phyloP scores from a whole-genome alignment of 768 basidiomycete species.

The Pleurotus giganteus region DNA sequence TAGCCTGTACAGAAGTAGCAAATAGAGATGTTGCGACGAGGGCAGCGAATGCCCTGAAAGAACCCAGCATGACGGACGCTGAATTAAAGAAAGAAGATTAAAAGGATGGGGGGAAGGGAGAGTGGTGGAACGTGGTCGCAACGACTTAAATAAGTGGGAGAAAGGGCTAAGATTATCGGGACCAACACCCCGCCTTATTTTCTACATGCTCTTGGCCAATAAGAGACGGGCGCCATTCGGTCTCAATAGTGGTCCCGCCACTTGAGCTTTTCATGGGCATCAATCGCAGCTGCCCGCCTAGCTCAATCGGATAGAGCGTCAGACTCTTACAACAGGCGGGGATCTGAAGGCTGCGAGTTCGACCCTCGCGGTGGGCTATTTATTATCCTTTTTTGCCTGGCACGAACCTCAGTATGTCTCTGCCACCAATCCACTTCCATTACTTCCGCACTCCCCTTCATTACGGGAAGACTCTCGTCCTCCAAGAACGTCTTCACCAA shows the following conservation, averaged over 20 bases:
- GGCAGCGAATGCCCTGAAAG: conserved; percentile 20
- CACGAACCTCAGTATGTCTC: conserved; percentile 19
- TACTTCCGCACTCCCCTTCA: conserved; percentile 77
- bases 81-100: conserved; percentile 5
- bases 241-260: too few relatives aligned
- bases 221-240: too few relatives aligned
- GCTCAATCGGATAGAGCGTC: conserved; percentile 69
- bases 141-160: background rate
- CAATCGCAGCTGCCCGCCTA: too few relatives aligned
- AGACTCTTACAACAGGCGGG: conserved; percentile 44
- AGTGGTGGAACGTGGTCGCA: background rate
- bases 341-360: conserved; percentile 84
- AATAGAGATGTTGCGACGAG: conserved; percentile 39
- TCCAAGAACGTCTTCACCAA: conserved; percentile 72
- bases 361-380: conserved; percentile 78
- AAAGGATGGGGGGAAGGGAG: conserved; percentile 1
- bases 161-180: background rate
- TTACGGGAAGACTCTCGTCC: conserved; percentile 61
- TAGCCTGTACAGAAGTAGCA: conserved; percentile 55
- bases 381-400: background rate
- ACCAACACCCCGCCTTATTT: background rate
- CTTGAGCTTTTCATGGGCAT: too few relatives aligned
- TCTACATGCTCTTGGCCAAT: too few relatives aligned
- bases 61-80: conserved; percentile 18
- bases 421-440: conserved; percentile 75